Evolutionary conservation across 345 rosid species (phyloP), one percentile per base, ranked within the genome.

Genomic region (Microcos paniculata): DNA sequence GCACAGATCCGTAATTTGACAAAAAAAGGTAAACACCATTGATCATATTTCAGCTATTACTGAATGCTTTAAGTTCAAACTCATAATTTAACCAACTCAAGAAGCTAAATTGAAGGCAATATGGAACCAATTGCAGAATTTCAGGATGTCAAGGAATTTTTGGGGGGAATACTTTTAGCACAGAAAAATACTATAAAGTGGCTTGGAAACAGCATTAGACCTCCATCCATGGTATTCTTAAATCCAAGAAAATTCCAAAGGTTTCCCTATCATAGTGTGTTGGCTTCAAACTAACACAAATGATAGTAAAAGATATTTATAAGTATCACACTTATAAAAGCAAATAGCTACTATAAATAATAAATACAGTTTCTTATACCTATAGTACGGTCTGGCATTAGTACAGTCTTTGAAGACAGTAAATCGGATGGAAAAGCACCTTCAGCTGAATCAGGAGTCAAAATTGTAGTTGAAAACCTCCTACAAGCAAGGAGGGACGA

Each of bases 381-480:
- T 83, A 90, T 81, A 61, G 81, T 70, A 1, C 89, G 85, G 21
- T 92, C 92, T 1, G 93, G 90, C 12, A 84, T 76, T 30, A 84
- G 16, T 19, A 79, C 78, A 18, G 82, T 57, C 85, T 81, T 85
- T 78, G 86, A 67, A 18, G 83, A 82, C 80, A 96, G 79, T 43
- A 96, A 83, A 77, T 90, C 88, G 62, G 87, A 82, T 31, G 97
- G 97, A 77, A 93, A 87, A 14, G 77, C 62, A 79, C 78, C 87
- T 73, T 78, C 83, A 57, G 82, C 82, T 6, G 92, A 85, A 80
- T 87, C 85, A 61, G 91, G 90, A 68, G 91, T 93, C 80, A 90
- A 61, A 33, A 88, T 56, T 40, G 82, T 77, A 31, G 94, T 84
- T 1, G 91, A 87, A 71, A 92, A 77, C 82, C 80, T 89, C 71